Evolutionary conservation across 176 grass and related monocot species (phyloP).

Genomic region (Panicum miliaceum): DNA sequence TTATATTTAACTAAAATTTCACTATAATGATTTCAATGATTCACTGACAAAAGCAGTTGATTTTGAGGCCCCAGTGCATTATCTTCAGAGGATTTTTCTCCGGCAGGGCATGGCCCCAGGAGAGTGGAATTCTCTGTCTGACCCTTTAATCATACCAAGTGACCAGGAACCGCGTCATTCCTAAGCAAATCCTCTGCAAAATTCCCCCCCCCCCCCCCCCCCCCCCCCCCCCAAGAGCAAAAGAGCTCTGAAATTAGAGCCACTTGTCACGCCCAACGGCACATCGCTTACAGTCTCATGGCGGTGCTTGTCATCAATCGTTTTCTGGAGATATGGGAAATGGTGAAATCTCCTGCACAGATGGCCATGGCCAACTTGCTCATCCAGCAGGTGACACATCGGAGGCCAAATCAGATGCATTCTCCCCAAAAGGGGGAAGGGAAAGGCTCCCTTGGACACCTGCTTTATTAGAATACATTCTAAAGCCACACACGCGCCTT

Average conservation of each 20-base stretch:
- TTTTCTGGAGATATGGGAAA: conserved; percentile 21
- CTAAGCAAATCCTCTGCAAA: conserved; percentile 6
- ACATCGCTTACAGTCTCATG: neutral
- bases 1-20: neutral
- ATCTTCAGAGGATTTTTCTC: conserved; percentile 36
- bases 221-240: too few species aligned
- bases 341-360: neutral
- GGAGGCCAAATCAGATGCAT: conserved; percentile 38
- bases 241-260: neutral
- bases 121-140: neutral
- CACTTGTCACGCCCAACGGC: neutral
- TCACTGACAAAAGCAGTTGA: neutral
- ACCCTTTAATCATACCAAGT: conserved; percentile 11
- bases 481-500: conserved; percentile 30
- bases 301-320: conserved; percentile 9
- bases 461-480: conserved; percentile 46
- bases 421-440: conserved; percentile 31
- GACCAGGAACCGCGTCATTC: conserved; percentile 18
- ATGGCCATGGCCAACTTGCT: conserved; percentile 35
- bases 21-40: neutral
- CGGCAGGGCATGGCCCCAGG: neutral
- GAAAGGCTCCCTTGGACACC: conserved; percentile 10
- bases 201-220: too few species aligned
- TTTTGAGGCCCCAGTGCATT: neutral
- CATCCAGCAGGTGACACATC: conserved; percentile 25